Conservation (phyloP, 2,329 filamentous ascomycete genomes). For the Ophiostoma sp. region DNA sequence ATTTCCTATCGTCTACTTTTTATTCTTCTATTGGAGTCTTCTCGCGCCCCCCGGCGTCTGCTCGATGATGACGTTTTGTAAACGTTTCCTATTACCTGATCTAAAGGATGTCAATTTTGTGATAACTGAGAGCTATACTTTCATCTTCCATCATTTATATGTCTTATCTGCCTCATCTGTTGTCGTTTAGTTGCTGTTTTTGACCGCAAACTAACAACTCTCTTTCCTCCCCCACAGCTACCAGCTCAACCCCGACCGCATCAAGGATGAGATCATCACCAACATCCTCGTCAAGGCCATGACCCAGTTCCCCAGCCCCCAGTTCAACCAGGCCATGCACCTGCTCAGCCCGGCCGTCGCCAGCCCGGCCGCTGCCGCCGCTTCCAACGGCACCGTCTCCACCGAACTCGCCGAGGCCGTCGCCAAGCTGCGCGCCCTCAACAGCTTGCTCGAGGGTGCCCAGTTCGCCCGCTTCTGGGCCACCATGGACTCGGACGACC, state of each 20-base stretch:
- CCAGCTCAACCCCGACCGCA: slow-evolving; percentile 98
- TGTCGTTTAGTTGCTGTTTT: background rate
- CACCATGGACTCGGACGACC: slow-evolving; percentile 84
- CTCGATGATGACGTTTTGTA: slow-evolving; percentile 67
- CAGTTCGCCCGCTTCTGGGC: slow-evolving; percentile 93
- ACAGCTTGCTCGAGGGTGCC: slow-evolving; percentile 80
- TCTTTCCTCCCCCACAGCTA: slow-evolving; percentile 56
- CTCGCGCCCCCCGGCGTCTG: slow-evolving; percentile 21
- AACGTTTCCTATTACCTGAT: slow-evolving; percentile 99
- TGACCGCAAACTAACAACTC: background rate
- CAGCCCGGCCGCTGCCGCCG: slow-evolving; percentile 57
- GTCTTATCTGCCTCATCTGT: background rate
- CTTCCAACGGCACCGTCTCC: slow-evolving; percentile 34
- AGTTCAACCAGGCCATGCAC: slow-evolving; percentile 90
- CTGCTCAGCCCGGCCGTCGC: slow-evolving; percentile 79
- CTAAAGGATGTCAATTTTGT: slow-evolving; percentile 63
- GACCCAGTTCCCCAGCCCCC: slow-evolving; percentile 91
- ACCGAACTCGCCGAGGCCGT: slow-evolving; percentile 83
- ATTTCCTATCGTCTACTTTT: slow-evolving; percentile 22
- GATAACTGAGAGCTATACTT: slow-evolving; percentile 45
- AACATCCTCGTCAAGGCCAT: slow-evolving; percentile 98
- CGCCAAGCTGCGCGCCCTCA: slow-evolving; percentile 76
- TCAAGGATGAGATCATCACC: slow-evolving; percentile 94
- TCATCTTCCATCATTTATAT: background rate
- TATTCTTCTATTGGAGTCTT: background rate